Conservation (phyloP, 1,139 yeast genomes). For the Lodderomyces margitis region DNA sequence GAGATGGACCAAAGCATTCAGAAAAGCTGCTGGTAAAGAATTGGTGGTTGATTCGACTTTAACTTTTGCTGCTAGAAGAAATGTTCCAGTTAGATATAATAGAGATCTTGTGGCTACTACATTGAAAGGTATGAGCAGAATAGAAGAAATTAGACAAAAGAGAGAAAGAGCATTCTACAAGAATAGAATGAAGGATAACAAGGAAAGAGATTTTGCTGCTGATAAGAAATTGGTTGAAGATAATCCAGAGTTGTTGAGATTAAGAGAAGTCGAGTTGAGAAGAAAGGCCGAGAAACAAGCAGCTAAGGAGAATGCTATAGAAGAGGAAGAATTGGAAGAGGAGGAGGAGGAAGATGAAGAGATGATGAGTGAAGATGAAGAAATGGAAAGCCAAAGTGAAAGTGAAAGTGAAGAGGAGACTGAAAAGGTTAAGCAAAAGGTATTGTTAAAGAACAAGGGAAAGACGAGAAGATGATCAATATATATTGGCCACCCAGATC, state of each 20-base stretch:
- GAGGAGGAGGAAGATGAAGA: slow-evolving; percentile 31
- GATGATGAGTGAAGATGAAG: slow-evolving; percentile 43
- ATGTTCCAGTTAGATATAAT: slow-evolving; percentile 96
- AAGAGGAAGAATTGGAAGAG: slow-evolving; percentile 43
- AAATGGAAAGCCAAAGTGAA: slow-evolving; percentile 36
- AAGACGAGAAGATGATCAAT: slow-evolving; percentile 22
- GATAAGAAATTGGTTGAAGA: slow-evolving; percentile 87
- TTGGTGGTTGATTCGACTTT: slow-evolving; percentile 95
- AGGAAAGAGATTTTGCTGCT: slow-evolving; percentile 77
- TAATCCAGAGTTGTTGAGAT: slow-evolving; percentile 83
- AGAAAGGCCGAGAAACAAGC: slow-evolving; percentile 72
- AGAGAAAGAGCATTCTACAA: slow-evolving; percentile 98
- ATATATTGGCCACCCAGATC: neutral
- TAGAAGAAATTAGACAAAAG: slow-evolving; percentile 92
- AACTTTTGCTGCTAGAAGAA: slow-evolving; percentile 95
- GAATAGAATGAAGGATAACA: slow-evolving; percentile 99
- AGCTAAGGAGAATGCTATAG: slow-evolving; percentile 54
- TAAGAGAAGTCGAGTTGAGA: slow-evolving; percentile 90
- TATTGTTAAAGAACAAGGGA: slow-evolving; percentile 74
- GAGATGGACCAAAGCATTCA: slow-evolving; percentile 98
- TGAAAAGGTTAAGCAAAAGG: slow-evolving; percentile 63
- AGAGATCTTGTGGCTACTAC: slow-evolving; percentile 95
- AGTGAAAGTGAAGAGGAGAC: slow-evolving; percentile 27
- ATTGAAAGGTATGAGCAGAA: slow-evolving; percentile 90
- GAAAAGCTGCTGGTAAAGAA: slow-evolving; percentile 99